Percentiles rank a stretch among this genome's conserved stretches.
Evolutionary conservation across 441 rosid genomes (phyloP).

Genomic region (Populus trichocarpa): DNA sequence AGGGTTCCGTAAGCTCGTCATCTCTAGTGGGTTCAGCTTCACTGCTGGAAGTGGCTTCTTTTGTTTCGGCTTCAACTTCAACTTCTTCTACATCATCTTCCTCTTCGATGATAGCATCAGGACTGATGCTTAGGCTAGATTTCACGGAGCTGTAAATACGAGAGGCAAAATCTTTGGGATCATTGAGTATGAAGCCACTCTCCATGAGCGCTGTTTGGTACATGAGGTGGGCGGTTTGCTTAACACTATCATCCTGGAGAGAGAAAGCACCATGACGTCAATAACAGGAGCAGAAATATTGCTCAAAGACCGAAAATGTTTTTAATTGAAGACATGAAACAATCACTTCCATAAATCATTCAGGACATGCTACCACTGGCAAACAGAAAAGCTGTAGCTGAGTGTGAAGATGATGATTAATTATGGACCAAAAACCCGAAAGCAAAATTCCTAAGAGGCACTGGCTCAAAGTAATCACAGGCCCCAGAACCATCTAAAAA

Average conservation of each 20-base stretch:
- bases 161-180: slow-evolving; percentile 86
- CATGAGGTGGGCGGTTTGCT: slow-evolving; percentile 79
- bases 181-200: slow-evolving; percentile 74
- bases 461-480: neutral
- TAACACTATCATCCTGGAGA: slow-evolving; percentile 61
- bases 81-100: slow-evolving; percentile 71
- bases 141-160: slow-evolving; percentile 73
- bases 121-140: slow-evolving; percentile 65
- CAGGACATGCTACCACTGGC: neutral
- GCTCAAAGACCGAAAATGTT: neutral
- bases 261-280: neutral
- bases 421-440: neutral
- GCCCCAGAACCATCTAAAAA: neutral
- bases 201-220: slow-evolving; percentile 93
- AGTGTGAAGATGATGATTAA: neutral
- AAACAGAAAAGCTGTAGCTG: neutral
- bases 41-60: slow-evolving; percentile 16
- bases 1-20: slow-evolving; percentile 30
- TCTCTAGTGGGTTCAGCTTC: slow-evolving; percentile 20
- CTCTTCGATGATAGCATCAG: slow-evolving; percentile 74
- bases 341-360: neutral
- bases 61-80: slow-evolving; percentile 39
- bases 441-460: too few species aligned
- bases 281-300: neutral
- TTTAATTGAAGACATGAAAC: neutral